Evolutionary conservation across 2,329 filamentous ascomycete species (phyloP).

Genomic region (Cytospora leucostoma): DNA sequence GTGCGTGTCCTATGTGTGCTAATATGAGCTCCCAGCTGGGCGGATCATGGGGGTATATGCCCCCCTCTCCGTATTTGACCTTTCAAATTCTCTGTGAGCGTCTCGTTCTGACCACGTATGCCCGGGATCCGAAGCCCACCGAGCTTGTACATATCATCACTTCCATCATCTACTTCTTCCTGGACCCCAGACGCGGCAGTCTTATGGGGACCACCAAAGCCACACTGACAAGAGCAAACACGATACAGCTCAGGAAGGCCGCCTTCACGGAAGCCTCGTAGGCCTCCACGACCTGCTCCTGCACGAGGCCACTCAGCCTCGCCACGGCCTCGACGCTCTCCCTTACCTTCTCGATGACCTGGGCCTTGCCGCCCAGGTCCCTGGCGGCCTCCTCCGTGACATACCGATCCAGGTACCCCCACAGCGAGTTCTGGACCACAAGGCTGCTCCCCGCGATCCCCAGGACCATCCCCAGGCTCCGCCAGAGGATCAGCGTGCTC

Average conservation of each 20-base stretch:
- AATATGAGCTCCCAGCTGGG: too few relatives aligned
- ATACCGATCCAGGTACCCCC: slow-evolving; percentile 57
- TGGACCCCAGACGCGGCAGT: slow-evolving; percentile 52
- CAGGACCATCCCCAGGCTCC: slow-evolving; percentile 68
- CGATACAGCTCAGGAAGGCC: slow-evolving; percentile 47
- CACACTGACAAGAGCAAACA: slow-evolving; percentile 51
- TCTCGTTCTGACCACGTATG: neutral
- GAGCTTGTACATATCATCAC: neutral
- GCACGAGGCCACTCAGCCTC: slow-evolving; percentile 46
- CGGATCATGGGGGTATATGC: neutral
- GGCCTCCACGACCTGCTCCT: slow-evolving; percentile 56
- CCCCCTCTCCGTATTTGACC: neutral
- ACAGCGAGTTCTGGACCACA: slow-evolving; percentile 71
- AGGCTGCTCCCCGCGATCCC: slow-evolving; percentile 73
- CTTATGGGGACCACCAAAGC: slow-evolving; percentile 53
- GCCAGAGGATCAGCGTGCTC: slow-evolving; percentile 70
- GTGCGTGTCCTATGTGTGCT: too few relatives aligned
- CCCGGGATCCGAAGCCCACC: neutral
- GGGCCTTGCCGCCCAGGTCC: slow-evolving; percentile 47
- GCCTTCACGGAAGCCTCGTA: slow-evolving; percentile 54
- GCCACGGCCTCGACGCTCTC: slow-evolving; percentile 57
- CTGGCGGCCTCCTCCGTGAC: slow-evolving; percentile 52
- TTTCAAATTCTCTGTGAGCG: neutral
- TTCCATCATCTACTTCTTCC: slow-evolving; percentile 38
- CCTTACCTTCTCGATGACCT: slow-evolving; percentile 54